Base-by-base conservation (phyloP, 2,329 filamentous ascomycete genomes). In the Penicillium sp. region DNA sequence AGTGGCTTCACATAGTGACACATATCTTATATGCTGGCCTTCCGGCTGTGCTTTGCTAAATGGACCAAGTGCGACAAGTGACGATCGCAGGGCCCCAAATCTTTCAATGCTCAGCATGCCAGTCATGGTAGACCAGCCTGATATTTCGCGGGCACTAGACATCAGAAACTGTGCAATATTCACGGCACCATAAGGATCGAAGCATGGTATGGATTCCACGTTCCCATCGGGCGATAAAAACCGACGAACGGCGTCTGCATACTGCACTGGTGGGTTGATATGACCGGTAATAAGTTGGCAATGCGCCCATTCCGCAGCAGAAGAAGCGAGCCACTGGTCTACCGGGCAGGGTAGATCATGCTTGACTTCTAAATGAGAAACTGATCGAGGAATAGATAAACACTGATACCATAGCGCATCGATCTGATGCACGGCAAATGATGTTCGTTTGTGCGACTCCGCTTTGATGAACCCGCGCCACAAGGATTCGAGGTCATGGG, bases 361-460 rank as follows among this genome's bases (percentile, higher is more conserved):
- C 57, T 79, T 79, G 59, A 80, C 73, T 64, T 80, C 77, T 3
- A 79, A 65, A 44, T 79, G 66, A 6, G 66, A 68, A 43, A 68
- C 65, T 10, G 59, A 66, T 35, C 66, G 65, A 0, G 66, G 66
- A 13, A 68, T 65, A 2, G 66, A 68, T 3, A 79, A 63, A 49
- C 78, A 70, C 49, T 79, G 76, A 56, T 79, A 79, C 74, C 76
- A 79, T 2, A 78, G 59, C 0, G 76, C 70, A 54, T 79, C 77
- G 26, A 79, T 69, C 53, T 79, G 76, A 57, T 79, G 77, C 0
- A 75, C 68, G 10, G 77, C 74, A 50, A 78, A 77, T 8, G 76
- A 55, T 0, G 77, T 79, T 19, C 77, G 72, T 54, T 79, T 79
- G 41, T 72, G 70, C 0, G 76, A 75, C 56, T 79, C 77, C 0